Conservation (phyloP, 129 eudicot genomes). For the Daucus carota region DNA sequence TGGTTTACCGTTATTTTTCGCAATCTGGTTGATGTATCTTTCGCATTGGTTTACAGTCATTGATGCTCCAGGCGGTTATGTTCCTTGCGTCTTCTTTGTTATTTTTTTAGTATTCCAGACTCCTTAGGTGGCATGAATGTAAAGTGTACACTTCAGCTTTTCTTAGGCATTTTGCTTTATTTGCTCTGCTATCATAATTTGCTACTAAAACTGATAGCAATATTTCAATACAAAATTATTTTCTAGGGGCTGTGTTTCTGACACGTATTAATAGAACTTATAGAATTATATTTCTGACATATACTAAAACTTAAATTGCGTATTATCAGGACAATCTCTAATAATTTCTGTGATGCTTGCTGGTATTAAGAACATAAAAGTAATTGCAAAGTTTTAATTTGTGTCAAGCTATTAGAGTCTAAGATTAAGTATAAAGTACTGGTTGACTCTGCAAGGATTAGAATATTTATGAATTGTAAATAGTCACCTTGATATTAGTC, state of each 20-base stretch:
- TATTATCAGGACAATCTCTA: no score
- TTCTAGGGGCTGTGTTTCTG: not conserved
- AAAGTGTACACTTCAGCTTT: not conserved
- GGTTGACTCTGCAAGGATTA: not conserved
- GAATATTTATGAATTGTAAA: not conserved
- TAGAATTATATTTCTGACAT: no score
- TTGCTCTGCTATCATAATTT: not conserved
- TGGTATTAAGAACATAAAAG: not conserved
- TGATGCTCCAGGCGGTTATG: conserved; percentile 6
- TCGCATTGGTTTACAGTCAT: not conserved
- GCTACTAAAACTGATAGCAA: not conserved
- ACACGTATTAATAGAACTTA: not conserved
- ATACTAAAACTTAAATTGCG: not conserved
- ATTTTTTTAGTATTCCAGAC: not conserved
- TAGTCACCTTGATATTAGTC: not conserved
- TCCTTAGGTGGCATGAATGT: not conserved
- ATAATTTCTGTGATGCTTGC: not conserved
- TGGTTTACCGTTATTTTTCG: not conserved
- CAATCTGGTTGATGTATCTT: not conserved
- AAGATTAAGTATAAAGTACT: not conserved
- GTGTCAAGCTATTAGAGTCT: not conserved
- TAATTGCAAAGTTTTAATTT: not conserved
- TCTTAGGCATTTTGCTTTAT: not conserved
- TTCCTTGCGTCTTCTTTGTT: not conserved
- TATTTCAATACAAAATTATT: not conserved